Conservation (phyloP, 768 basidiomycete species). For the Mycena filopes region DNA sequence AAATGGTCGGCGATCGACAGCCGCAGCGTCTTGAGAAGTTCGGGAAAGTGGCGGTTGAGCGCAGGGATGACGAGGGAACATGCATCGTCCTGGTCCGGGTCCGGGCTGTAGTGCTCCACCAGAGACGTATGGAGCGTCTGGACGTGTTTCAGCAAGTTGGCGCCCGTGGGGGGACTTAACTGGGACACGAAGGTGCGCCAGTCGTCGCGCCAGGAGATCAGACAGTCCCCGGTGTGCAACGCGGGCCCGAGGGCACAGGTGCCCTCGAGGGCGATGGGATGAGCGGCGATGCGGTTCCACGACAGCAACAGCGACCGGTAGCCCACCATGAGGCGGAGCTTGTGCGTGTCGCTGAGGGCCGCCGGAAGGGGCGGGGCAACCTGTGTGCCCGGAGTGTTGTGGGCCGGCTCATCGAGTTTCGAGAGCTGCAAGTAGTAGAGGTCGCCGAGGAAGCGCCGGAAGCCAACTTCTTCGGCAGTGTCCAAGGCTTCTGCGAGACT, state of each 20-base stretch:
- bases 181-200: background rate
- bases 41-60: background rate
- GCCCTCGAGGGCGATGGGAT: background rate
- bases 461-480: background rate
- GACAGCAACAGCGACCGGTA: conserved; percentile 14
- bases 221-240: background rate
- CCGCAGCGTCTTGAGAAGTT: background rate
- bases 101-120: background rate
- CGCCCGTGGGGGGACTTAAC: background rate
- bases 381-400: background rate
- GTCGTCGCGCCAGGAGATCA: background rate
- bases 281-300: conserved; percentile 7
- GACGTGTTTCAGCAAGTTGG: background rate
- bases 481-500: background rate
- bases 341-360: conserved; percentile 3
- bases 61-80: background rate
- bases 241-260: background rate
- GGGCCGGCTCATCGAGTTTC: background rate
- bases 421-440: conserved; percentile 18
- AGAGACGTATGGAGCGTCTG: background rate
- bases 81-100: no score
- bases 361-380: background rate
- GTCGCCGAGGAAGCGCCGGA: conserved; percentile 2
- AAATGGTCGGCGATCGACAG: conserved; percentile 8
- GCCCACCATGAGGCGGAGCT: conserved; percentile 11